Evolutionary conservation across 768 basidiomycete species (phyloP), one percentile per base, ranked within the genome.

Genomic region (Termitomyces sp.): DNA sequence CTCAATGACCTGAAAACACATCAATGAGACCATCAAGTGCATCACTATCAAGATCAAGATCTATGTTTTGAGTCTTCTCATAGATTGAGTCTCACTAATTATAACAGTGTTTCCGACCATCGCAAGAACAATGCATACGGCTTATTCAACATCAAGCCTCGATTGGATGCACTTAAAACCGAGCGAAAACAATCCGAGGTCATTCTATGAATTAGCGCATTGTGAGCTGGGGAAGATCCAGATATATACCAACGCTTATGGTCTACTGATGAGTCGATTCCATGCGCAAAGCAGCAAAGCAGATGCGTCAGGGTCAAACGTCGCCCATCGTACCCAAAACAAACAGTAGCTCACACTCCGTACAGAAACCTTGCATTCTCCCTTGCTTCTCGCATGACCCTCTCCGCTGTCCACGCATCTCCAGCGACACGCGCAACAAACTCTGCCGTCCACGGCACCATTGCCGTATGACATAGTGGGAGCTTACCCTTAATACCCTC

Each of bases 381-480:
- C 62, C 84, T 79, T 0, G 85, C 84, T 13, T 79, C 78, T 33
- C 62, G 67, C 80, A 92, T 79, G 3, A 92, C 82, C 26, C 74
- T 70, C 52, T 80, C 81, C 0, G 82, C 71, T 44, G 77, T 74
- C 83, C 83, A 87, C 3, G 63, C 71, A 2, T 72, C 72, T 3
- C 73, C 76, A 0, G 72, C 72, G 1, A 81, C 67, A 1, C 71
- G 70, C 3, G 87, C 84, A 0, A 90, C 81, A 64, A 86, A 92
- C 62, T 85, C 82, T 0, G 91, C 90, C 0, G 88, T 88, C 90
- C 90, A 93, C 0, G 92, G 91, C 1, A 94, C 80, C 88, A 93
- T 92, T 0, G 83, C 89, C 0, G 83, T 83, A 64, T 92, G 90
- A 55, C 80, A 89, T 8, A 93, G 67, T 0, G 92, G 87, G 0